phyloP scores from a whole-genome alignment of 768 basidiomycete species.

The Hysterangium stoloniferum region DNA sequence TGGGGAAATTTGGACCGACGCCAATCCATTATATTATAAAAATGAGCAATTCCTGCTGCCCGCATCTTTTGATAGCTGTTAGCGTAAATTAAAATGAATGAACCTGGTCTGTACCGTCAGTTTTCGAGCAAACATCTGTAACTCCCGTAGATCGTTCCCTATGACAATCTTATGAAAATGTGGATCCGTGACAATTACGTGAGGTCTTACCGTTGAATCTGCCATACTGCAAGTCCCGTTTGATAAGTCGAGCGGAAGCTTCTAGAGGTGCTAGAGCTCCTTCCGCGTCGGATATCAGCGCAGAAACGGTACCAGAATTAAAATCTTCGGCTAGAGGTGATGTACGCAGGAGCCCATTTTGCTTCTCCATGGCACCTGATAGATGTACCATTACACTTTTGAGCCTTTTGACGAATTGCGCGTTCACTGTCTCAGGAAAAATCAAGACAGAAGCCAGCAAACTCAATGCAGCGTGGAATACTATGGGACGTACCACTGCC shows the following conservation, averaged over 20 bases:
- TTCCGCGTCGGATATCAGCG: constrained; percentile 33
- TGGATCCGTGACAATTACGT: neutral
- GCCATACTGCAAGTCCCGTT: constrained; percentile 50
- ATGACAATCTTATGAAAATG: neutral
- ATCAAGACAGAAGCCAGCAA: constrained; percentile 44
- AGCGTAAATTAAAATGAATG: constrained; percentile 20
- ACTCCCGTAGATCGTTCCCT: constrained; percentile 36
- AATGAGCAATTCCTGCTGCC: constrained; percentile 54
- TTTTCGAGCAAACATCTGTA: constrained; percentile 43
- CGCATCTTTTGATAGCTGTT: constrained; percentile 30
- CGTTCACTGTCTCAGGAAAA: constrained; percentile 58
- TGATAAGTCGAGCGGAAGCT: constrained; percentile 43
- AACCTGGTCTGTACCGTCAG: constrained; percentile 3
- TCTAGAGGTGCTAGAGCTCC: constrained; percentile 44
- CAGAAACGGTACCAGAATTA: constrained; percentile 25
- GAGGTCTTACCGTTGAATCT: constrained; percentile 43
- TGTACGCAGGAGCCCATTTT: constrained; percentile 37
- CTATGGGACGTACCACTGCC: constrained; percentile 47
- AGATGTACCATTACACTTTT: constrained; percentile 43
- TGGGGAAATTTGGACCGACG: constrained; percentile 44
- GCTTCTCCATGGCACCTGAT: constrained; percentile 35
- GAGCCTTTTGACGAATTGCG: constrained; percentile 46
- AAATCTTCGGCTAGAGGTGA: constrained; percentile 37
- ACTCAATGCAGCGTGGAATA: constrained; percentile 50
- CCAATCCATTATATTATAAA: constrained; percentile 58